These are phyloP conservation scores for Solanum appendiculatum DNA, from an alignment of 257 asterid species.

Conservation along the genomic window DNA sequence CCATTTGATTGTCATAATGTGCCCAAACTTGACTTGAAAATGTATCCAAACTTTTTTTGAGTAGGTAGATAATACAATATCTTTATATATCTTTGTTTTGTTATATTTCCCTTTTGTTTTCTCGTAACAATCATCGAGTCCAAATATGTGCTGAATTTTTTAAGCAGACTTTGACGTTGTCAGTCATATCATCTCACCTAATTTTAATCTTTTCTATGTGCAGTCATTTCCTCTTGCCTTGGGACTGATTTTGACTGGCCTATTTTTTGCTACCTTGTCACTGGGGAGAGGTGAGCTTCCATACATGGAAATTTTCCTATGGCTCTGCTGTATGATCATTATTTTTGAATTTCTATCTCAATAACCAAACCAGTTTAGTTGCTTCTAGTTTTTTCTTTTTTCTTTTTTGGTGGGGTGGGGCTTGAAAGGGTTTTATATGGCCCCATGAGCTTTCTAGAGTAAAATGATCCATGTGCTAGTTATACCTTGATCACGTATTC, in stretches of 20 bases:
- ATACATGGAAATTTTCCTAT: background rate
- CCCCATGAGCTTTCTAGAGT: background rate
- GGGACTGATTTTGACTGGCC: constrained; percentile 45
- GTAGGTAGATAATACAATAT: background rate
- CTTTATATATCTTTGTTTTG: background rate
- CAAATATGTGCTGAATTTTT: background rate
- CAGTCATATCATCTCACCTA: background rate
- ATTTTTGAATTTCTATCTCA: background rate
- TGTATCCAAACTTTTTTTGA: background rate
- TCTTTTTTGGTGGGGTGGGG: background rate
- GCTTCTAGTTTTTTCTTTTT: background rate
- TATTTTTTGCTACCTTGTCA: constrained; percentile 47
- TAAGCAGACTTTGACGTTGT: background rate
- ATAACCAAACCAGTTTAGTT: background rate
- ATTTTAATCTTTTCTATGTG: constrained; percentile 7
- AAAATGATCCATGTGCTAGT: background rate
- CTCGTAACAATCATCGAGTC: background rate
- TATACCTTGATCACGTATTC: background rate
- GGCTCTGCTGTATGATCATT: background rate
- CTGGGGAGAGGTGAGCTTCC: constrained; percentile 60
- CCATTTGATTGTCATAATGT: background rate
- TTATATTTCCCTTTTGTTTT: background rate
- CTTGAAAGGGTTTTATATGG: background rate
- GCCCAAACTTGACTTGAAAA: background rate
- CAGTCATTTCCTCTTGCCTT: constrained; percentile 89